These are phyloP conservation scores for Lecanicillium sp. DNA, from an alignment of 2,329 filamentous ascomycete species.

Conservation along the genomic window DNA sequence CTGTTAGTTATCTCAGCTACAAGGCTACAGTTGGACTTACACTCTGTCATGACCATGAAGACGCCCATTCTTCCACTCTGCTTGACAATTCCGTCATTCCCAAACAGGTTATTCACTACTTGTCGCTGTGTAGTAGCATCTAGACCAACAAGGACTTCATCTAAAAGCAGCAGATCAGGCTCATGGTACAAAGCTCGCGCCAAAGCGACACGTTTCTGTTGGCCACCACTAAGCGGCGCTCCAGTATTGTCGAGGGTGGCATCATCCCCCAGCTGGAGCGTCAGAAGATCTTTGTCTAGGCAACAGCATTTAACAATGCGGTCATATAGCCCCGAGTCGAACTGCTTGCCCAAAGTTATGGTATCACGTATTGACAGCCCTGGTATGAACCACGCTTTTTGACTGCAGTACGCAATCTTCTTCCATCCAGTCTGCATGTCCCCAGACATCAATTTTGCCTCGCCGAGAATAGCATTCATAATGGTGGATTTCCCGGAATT, in stretches of 20 bases:
- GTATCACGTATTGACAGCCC: neutral
- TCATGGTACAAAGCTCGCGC: neutral
- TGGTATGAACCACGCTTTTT: neutral
- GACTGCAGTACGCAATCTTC: neutral
- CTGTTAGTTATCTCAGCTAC: neutral
- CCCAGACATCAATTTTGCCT: neutral
- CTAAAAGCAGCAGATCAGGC: neutral
- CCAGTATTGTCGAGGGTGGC: neutral
- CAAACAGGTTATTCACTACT: neutral
- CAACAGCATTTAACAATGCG: neutral
- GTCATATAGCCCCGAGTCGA: neutral
- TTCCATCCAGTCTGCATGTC: neutral
- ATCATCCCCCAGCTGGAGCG: neutral
- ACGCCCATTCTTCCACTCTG: neutral
- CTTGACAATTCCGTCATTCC: neutral
- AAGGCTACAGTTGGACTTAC: neutral
- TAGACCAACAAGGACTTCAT: slow-evolving; percentile 1
- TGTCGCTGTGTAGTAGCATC: neutral
- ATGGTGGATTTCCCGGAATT: slow-evolving; percentile 2
- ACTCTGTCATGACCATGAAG: neutral
- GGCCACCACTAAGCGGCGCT: slow-evolving; percentile 3
- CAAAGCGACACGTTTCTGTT: neutral
- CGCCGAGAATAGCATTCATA: neutral
- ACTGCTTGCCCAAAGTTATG: neutral
- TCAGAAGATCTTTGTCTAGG: neutral